phyloP scores from a whole-genome alignment of 2,329 filamentous ascomycete genomes.

The Arachnopeziza araneosa region DNA sequence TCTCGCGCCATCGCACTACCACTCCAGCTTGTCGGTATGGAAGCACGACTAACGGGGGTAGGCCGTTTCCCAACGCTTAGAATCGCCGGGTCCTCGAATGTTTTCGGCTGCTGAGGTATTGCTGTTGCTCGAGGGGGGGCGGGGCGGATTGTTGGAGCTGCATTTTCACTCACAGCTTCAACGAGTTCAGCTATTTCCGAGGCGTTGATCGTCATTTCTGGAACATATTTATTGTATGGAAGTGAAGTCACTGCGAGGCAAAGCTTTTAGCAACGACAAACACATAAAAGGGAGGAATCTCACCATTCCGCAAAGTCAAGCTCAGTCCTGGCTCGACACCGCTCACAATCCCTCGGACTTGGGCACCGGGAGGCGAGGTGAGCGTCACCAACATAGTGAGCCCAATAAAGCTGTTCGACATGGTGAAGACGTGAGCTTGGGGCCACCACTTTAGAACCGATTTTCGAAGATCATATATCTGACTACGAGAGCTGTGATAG shows the following conservation, averaged over 20 bases:
- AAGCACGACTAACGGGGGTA: slow-evolving; percentile 18
- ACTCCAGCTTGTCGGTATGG: slow-evolving; percentile 10
- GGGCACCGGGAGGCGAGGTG: slow-evolving; percentile 29
- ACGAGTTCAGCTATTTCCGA: slow-evolving; percentile 29
- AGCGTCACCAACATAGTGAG: slow-evolving; percentile 34
- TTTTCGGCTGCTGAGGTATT: slow-evolving; percentile 11
- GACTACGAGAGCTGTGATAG: neutral
- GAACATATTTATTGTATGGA: slow-evolving; percentile 27
- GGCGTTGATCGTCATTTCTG: slow-evolving; percentile 30
- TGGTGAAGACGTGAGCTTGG: slow-evolving; percentile 12
- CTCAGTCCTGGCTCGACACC: slow-evolving; percentile 31
- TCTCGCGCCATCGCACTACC: slow-evolving; percentile 24
- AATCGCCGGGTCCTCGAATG: slow-evolving; percentile 32
- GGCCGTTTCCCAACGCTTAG: slow-evolving; percentile 32
- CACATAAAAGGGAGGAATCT: neutral
- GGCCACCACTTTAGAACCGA: neutral
- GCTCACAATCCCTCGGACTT: slow-evolving; percentile 29
- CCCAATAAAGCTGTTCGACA: slow-evolving; percentile 32
- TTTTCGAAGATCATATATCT: neutral
- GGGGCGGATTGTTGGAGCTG: slow-evolving; percentile 3
- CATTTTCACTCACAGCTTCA: slow-evolving; percentile 28
- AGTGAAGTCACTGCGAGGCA: slow-evolving; percentile 25
- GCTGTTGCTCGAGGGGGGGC: slow-evolving; percentile 6
- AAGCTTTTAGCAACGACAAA: slow-evolving; percentile 1
- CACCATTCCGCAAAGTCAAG: slow-evolving; percentile 32